phyloP scores from a whole-genome alignment of 208 protist species.

The Lotmaria passim region DNA sequence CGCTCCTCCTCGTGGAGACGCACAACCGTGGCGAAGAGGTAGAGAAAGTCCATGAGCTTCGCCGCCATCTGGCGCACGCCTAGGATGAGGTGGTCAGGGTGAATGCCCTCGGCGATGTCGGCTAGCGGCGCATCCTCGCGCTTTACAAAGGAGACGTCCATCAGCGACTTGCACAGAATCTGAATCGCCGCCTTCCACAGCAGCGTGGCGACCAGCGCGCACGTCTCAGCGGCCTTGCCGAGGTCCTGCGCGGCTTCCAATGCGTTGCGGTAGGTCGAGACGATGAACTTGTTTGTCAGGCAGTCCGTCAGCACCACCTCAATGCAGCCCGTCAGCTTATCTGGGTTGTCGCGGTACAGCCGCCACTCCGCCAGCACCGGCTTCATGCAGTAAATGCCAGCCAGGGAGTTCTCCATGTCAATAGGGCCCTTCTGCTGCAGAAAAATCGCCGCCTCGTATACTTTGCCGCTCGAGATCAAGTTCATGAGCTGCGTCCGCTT shows the following conservation, averaged over 20 bases:
- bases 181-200: slow-evolving; percentile 75
- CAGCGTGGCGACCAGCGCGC: slow-evolving; percentile 51
- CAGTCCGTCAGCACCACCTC: slow-evolving; percentile 64
- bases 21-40: slow-evolving; percentile 64
- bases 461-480: slow-evolving; percentile 66
- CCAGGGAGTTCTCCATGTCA: slow-evolving; percentile 53
- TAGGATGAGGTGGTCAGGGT: slow-evolving; percentile 76
- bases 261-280: slow-evolving; percentile 68
- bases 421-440: slow-evolving; percentile 54
- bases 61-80: slow-evolving; percentile 77
- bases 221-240: slow-evolving; percentile 35
- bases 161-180: slow-evolving; percentile 72
- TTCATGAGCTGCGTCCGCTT: slow-evolving; percentile 67
- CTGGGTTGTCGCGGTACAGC: slow-evolving; percentile 54
- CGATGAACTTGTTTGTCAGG: slow-evolving; percentile 76
- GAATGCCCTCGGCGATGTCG: slow-evolving; percentile 74
- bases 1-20: slow-evolving; percentile 64
- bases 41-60: slow-evolving; percentile 80
- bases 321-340: slow-evolving; percentile 45
- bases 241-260: slow-evolving; percentile 61
- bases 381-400: slow-evolving; percentile 65
- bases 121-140: slow-evolving; percentile 57
- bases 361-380: slow-evolving; percentile 76
- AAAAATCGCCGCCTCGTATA: slow-evolving; percentile 72
- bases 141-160: slow-evolving; percentile 80